Conservation (phyloP, 2,329 filamentous ascomycete genomes). For the Trichoderma sp. region DNA sequence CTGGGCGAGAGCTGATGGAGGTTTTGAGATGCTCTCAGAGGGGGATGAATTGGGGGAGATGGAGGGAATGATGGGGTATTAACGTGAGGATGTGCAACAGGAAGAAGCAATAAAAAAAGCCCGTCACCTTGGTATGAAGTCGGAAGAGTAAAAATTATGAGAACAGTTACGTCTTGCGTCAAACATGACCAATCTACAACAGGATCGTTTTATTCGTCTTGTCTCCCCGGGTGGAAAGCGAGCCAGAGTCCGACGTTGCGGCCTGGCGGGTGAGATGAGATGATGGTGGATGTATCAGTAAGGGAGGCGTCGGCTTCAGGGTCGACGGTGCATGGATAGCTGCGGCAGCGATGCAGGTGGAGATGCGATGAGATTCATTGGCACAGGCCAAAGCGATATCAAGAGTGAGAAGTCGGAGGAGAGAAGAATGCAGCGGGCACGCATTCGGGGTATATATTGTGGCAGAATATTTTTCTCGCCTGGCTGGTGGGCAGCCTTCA, state of each 20-base stretch:
- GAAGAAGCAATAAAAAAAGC: constrained; percentile 30
- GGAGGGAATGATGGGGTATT: neutral
- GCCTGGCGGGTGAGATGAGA: constrained; percentile 28
- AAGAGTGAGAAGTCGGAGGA: constrained; percentile 32
- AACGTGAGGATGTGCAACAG: neutral
- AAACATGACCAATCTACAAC: constrained; percentile 51
- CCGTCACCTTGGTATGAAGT: constrained; percentile 65
- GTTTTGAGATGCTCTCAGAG: neutral
- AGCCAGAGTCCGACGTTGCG: constrained; percentile 36
- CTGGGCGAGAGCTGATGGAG: neutral
- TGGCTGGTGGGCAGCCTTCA: constrained; percentile 30
- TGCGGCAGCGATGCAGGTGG: constrained; percentile 9
- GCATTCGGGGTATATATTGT: constrained; percentile 39
- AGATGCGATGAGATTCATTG: constrained; percentile 37
- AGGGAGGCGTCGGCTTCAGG: constrained; percentile 32
- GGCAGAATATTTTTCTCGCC: constrained; percentile 32
- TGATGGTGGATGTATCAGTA: constrained; percentile 8
- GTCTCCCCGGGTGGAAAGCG: constrained; percentile 30
- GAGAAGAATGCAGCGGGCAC: constrained; percentile 30
- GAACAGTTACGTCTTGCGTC: constrained; percentile 55
- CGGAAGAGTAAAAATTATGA: constrained; percentile 59
- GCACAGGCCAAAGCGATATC: constrained; percentile 42
- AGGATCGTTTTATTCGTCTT: constrained; percentile 25
- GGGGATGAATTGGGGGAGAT: neutral
- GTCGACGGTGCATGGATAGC: constrained; percentile 28